Evolutionary conservation across 352 stramenopile genomes (phyloP).

Genomic region (Phytophthora multivora): DNA sequence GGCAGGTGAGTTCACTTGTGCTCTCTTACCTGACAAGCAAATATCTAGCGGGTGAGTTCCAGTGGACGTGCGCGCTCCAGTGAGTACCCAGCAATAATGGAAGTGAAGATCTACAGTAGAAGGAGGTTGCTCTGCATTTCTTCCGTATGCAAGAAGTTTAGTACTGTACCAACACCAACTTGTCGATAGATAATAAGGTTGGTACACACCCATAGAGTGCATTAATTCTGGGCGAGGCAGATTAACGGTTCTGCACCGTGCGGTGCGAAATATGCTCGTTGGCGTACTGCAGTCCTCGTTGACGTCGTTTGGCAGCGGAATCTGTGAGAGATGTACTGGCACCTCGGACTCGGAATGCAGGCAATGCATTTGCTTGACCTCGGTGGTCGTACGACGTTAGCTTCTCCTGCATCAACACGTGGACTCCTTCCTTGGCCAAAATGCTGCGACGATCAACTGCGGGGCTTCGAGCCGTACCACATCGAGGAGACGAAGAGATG

Average conservation of each 20-base stretch:
- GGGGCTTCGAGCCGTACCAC: slow-evolving; percentile 12
- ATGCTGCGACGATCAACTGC: slow-evolving; percentile 45
- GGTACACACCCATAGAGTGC: no score
- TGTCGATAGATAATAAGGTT: no score
- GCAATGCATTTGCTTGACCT: slow-evolving; percentile 26
- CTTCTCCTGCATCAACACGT: slow-evolving; percentile 63
- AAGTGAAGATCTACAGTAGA: no score
- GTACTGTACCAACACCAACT: no score
- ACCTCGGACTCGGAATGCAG: slow-evolving; percentile 48
- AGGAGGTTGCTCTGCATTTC: no score
- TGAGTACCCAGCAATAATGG: no score
- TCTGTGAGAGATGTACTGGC: slow-evolving; percentile 35
- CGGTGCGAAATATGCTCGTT: slow-evolving; percentile 32
- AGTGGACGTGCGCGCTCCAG: no score
- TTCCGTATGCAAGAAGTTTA: no score
- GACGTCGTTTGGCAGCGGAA: slow-evolving; percentile 42
- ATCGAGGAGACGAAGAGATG: slow-evolving; percentile 12
- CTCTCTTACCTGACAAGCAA: no score
- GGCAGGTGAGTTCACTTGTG: no score
- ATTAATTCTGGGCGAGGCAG: no score
- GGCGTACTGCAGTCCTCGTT: slow-evolving; percentile 40
- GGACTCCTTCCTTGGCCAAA: slow-evolving; percentile 48
- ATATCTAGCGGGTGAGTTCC: no score
- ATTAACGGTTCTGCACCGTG: slow-evolving; percentile 26
- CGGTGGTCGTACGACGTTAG: slow-evolving; percentile 48